Evolutionary conservation across 75 land plant species (phyloP).

Genomic region (Selaginella tamariscina): DNA sequence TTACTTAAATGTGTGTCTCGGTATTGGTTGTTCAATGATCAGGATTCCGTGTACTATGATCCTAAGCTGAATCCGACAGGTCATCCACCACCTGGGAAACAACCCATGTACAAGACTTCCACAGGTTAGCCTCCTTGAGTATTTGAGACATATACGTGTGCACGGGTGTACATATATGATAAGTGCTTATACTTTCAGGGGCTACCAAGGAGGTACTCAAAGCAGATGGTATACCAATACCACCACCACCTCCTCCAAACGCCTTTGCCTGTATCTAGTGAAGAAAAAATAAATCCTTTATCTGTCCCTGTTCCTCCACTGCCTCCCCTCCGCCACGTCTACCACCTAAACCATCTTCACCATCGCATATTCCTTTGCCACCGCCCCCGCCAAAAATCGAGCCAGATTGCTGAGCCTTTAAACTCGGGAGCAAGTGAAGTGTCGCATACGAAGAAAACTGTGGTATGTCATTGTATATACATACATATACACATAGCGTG

Average conservation of each 20-base stretch:
- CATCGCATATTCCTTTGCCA: neutral
- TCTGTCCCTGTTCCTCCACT: conserved; percentile 89
- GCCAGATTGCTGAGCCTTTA: too few species aligned
- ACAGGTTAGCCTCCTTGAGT: too few species aligned
- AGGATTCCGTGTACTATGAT: conserved; percentile 97
- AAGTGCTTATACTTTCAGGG: conserved; percentile 39
- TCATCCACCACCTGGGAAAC: conserved; percentile 98
- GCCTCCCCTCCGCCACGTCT: conserved; percentile 77
- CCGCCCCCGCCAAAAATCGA: too few species aligned
- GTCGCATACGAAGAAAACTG: too few species aligned
- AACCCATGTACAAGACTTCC: conserved; percentile 94
- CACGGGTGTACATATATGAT: neutral
- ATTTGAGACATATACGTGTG: neutral
- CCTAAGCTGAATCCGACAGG: conserved; percentile 94
- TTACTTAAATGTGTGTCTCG: conserved; percentile 75
- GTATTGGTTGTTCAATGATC: conserved; percentile 14
- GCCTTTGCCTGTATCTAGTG: conserved; percentile 44
- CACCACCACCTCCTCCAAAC: conserved; percentile 87
- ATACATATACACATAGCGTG: too few species aligned
- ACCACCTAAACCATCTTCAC: conserved; percentile 15
- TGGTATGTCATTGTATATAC: too few species aligned
- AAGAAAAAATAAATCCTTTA: conserved; percentile 23
- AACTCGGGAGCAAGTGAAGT: too few species aligned
- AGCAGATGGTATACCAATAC: conserved; percentile 39
- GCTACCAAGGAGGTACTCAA: conserved; percentile 29